Conservation (phyloP, 352 stramenopile genomes). For the Pythium dissimile region DNA sequence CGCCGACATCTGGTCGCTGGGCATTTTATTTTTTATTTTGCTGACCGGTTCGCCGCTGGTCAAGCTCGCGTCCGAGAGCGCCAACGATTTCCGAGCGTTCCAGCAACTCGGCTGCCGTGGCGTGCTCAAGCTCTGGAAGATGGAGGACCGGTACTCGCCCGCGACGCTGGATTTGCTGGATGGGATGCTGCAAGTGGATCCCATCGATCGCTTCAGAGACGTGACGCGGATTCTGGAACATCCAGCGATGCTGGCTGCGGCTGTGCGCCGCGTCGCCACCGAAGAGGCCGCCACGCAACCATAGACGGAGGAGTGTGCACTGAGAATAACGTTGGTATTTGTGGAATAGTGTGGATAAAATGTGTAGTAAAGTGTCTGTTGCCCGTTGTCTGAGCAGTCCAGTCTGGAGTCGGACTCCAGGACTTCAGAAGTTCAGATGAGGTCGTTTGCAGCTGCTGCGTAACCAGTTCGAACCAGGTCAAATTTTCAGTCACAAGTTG, state of each 20-base stretch:
- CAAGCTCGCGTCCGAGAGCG: slow-evolving; percentile 1
- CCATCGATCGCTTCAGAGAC: background rate
- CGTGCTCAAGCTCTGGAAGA: slow-evolving; percentile 17
- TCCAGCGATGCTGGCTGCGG: slow-evolving; percentile 15
- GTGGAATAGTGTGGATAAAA: no score
- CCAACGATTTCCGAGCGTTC: slow-evolving; percentile 6
- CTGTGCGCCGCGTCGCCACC: background rate
- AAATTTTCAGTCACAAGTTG: no score
- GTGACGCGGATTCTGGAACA: slow-evolving; percentile 13
- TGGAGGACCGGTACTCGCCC: background rate
- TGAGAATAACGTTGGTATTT: no score
- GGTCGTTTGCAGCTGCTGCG: no score
- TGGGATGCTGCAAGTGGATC: slow-evolving; percentile 9
- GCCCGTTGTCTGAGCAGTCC: no score
- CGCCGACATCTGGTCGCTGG: slow-evolving; percentile 23
- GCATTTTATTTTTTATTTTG: slow-evolving; percentile 16
- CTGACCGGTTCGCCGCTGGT: slow-evolving; percentile 22
- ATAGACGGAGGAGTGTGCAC: no score
- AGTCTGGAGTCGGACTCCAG: no score
- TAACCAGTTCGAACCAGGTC: no score
- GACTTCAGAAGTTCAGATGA: no score
- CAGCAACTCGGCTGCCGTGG: background rate
- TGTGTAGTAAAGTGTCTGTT: no score
- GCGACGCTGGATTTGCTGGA: slow-evolving; percentile 14
- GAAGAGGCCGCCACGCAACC: background rate